Evolutionary conservation across 192 early-diverging fungal genomes (phyloP), one percentile per base, ranked within the genome.

Genomic region (Coemansia sp.): DNA sequence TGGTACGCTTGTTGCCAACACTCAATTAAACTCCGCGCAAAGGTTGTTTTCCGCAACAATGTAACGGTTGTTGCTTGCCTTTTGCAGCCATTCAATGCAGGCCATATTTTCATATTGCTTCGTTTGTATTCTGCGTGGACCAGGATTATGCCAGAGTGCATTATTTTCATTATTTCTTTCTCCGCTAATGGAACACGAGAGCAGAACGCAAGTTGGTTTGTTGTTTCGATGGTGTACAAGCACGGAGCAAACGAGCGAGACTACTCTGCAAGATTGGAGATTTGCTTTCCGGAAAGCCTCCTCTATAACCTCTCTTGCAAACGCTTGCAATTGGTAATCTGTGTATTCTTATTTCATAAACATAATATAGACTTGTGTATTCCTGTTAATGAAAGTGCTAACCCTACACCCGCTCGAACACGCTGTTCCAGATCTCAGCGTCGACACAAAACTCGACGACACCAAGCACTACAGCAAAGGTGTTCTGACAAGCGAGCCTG

Each of bases 341-440:
- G 9, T 11, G 7, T 53, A 15, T 4, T 14, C 25, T 15, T 20
- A 40, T 25, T 19, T 61, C 9, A 43, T 40, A 11, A 40, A 13
- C 38, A 40, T 40, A 8, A 13, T 61, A 61, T 22, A 8, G 5
- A 13, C 8, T 13, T 17, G 15, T 5, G 1, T 2, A 45, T 13
- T 29, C 0, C 10, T 25, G 38, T 17, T 14, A 6, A 65, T 65
- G 63, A 43, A 25, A 9, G 15, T 54, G 5, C 9, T 57, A 32
- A 23, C 38, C 10, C 17, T 65, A 33, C 60, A 61, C 56, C 49
- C 70, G 42, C 34, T 62, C 3, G 70, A 71, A n/a, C 36, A 65
- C 29, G 17, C 32, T 53, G 50, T 25, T 19, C 42, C 57, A 9
- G 20, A 46, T 8, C 36, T 56, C 49, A 45, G 32, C 40, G 38